Evolutionary conservation across 345 rosid genomes (phyloP).

Genomic region (Salix purpurea): DNA sequence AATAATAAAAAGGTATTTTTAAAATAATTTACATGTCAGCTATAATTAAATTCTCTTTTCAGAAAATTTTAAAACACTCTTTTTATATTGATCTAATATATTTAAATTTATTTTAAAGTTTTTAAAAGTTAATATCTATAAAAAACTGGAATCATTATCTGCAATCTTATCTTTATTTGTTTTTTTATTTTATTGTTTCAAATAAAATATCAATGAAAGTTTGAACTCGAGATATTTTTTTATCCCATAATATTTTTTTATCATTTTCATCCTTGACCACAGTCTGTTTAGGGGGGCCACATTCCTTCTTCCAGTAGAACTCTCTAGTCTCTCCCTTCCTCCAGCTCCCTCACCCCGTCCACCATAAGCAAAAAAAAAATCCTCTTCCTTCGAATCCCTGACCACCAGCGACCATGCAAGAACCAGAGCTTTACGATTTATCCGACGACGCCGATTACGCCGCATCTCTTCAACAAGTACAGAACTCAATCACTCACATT

Average conservation of each 20-base stretch:
- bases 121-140: too few relatives aligned
- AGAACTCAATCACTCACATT: not conserved
- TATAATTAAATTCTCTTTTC: too few relatives aligned
- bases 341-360: not conserved
- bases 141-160: too few relatives aligned
- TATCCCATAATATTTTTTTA: not conserved
- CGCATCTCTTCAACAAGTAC: constrained; percentile 75
- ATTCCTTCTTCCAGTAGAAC: not conserved
- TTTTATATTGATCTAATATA: too few relatives aligned
- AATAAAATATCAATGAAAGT: not conserved
- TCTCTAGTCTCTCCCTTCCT: not conserved
- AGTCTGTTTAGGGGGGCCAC: not conserved
- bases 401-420: constrained; percentile 45
- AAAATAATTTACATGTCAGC: too few relatives aligned
- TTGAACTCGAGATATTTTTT: not conserved
- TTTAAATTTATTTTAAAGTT: too few relatives aligned
- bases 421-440: constrained; percentile 77
- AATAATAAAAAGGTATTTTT: too few relatives aligned
- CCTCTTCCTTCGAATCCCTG: not conserved
- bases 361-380: constrained; percentile 23
- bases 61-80: too few relatives aligned
- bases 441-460: constrained; percentile 99
- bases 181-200: too few relatives aligned
- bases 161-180: too few relatives aligned
- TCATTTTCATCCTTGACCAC: not conserved